phyloP scores from a whole-genome alignment of 192 early-diverging fungal species.

The Entomortierella beljakovae region DNA sequence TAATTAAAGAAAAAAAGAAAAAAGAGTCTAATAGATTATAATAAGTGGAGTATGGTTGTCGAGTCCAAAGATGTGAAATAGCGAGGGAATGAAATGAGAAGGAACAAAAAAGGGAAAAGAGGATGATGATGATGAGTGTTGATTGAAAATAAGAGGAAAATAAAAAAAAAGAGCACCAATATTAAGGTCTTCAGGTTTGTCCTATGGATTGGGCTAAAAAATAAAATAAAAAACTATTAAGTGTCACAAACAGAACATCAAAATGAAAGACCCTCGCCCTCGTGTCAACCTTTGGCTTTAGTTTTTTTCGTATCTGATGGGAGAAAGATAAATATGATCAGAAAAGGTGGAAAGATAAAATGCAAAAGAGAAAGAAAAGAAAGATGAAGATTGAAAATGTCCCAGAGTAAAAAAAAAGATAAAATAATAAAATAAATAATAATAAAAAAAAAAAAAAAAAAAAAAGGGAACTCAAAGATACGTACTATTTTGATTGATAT shows the following conservation, averaged over 20 bases:
- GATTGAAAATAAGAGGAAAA: too few species aligned
- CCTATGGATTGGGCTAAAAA: too few species aligned
- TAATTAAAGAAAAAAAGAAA: too few species aligned
- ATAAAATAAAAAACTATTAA: background rate
- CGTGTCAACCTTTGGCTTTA: too few species aligned
- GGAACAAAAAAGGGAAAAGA: conserved; percentile 7
- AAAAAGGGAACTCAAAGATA: background rate
- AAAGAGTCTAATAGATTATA: too few species aligned
- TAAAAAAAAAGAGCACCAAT: background rate
- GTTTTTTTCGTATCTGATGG: too few species aligned
- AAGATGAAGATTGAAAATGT: background rate
- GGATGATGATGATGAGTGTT: conserved; percentile 1
- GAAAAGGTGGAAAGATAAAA: conserved; percentile 1
- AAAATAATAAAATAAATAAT: too few species aligned
- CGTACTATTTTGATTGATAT: background rate
- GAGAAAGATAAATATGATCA: background rate
- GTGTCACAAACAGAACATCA: background rate
- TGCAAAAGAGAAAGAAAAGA: conserved; percentile 2
- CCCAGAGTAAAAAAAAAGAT: background rate
- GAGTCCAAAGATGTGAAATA: background rate
- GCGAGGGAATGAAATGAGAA: background rate
- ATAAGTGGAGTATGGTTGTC: too few species aligned
- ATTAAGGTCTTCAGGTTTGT: too few species aligned
- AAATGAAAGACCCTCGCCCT: too few species aligned
- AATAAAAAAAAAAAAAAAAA: too few species aligned